Percentiles rank a stretch among this genome's conserved stretches.
phyloP scores from a whole-genome alignment of 352 stramenopile genomes.

The Pythium insidiosum region DNA sequence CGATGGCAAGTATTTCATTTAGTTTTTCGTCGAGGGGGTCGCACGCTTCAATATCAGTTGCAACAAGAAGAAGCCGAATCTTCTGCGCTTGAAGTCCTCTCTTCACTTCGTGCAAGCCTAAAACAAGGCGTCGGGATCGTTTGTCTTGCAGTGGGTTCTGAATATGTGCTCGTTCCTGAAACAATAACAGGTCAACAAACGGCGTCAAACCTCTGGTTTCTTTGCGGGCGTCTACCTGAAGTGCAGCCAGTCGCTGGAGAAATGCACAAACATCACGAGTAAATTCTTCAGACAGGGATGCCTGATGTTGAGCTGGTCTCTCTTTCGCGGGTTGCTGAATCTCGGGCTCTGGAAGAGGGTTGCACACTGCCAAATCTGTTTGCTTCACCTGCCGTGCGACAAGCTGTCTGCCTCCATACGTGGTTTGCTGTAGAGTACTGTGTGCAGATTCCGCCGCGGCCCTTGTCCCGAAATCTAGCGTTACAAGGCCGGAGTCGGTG shows the following conservation, averaged over 20 bases:
- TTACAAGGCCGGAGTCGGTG: constrained; percentile 1
- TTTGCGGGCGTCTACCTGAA: constrained; percentile 24
- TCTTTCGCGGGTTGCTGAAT: no score
- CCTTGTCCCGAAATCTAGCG: no score
- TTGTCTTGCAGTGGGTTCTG: constrained; percentile 60
- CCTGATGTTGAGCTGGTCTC: no score
- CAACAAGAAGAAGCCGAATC: constrained; percentile 82
- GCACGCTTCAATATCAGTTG: constrained; percentile 84
- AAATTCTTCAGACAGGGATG: constrained; percentile 3
- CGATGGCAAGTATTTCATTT: constrained; percentile 74
- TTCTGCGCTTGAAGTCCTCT: constrained; percentile 80
- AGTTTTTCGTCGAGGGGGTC: constrained; percentile 77
- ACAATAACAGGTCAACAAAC: no score
- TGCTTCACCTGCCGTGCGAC: no score
- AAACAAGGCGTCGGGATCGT: constrained; percentile 74
- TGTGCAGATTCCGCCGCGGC: no score
- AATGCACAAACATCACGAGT: constrained; percentile 14
- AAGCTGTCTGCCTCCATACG: no score
- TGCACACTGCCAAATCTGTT: no score
- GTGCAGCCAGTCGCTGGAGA: constrained; percentile 25
- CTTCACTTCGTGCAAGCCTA: constrained; percentile 89
- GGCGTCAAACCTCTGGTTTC: no score
- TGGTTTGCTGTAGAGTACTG: no score
- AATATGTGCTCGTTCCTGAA: constrained; percentile 56
- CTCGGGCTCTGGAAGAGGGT: no score